Conservation (phyloP, 2,329 filamentous ascomycete genomes). For the Nothophoma quercina region DNA sequence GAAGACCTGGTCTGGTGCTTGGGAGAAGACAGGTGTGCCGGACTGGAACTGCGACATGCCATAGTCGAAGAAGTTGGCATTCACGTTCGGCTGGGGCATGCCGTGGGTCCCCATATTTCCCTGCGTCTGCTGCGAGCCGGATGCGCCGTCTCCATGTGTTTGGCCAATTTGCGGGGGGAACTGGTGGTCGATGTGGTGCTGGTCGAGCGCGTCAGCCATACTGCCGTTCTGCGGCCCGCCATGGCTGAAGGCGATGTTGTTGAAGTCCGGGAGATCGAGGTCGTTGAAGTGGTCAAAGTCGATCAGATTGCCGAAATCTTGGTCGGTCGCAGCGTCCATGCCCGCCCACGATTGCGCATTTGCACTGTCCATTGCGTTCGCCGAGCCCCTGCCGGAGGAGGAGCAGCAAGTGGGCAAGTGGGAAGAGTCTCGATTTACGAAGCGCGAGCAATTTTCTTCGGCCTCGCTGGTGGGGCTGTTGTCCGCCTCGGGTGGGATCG, state of each 20-base stretch:
- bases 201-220: constrained; percentile 44
- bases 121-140: constrained; percentile 25
- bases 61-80: constrained; percentile 46
- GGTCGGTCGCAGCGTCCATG: constrained; percentile 52
- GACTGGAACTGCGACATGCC: constrained; percentile 40
- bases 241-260: constrained; percentile 37
- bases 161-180: constrained; percentile 39
- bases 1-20: constrained; percentile 53
- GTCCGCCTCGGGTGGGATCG: constrained; percentile 13
- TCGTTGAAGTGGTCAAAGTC: constrained; percentile 47
- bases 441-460: constrained; percentile 19
- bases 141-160: constrained; percentile 32
- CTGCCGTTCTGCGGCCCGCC: constrained; percentile 26
- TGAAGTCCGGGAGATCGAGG: constrained; percentile 38
- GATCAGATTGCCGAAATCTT: constrained; percentile 54
- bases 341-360: constrained; percentile 49
- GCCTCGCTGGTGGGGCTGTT: constrained; percentile 17
- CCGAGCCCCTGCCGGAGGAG: constrained; percentile 24
- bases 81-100: constrained; percentile 29
- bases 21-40: constrained; percentile 48
- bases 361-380: constrained; percentile 44
- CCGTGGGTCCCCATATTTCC: constrained; percentile 21
- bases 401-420: constrained; percentile 19
- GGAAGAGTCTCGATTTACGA: constrained; percentile 17
- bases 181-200: constrained; percentile 42